Evolutionary conservation across 257 asterid genomes (phyloP).

Genomic region (Solanum ossicruentum): DNA sequence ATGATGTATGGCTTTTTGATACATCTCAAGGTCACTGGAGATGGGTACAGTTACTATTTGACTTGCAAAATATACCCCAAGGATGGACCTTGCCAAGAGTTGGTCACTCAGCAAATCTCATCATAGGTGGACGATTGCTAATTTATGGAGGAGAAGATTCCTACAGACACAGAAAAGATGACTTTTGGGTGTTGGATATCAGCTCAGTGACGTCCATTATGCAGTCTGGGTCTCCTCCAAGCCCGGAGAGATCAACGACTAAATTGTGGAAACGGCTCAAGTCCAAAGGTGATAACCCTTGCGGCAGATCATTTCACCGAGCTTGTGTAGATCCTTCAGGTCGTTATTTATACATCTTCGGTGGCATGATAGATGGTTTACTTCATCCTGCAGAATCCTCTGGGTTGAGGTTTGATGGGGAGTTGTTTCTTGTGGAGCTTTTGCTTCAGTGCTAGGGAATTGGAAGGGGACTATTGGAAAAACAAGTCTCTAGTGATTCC

Average conservation of each 20-base stretch:
- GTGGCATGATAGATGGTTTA: slow-evolving; percentile 90
- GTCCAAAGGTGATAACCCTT: slow-evolving; percentile 42
- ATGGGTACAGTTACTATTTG: slow-evolving; percentile 54
- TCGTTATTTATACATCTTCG: slow-evolving; percentile 49
- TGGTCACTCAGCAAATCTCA: slow-evolving; percentile 81
- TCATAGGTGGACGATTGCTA: slow-evolving; percentile 63
- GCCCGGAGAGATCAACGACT: slow-evolving; percentile 7
- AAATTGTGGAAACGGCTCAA: slow-evolving; percentile 59
- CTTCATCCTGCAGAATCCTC: slow-evolving; percentile 42
- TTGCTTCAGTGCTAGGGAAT: slow-evolving; percentile 14
- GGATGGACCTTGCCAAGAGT: slow-evolving; percentile 68
- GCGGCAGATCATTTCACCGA: slow-evolving; percentile 70
- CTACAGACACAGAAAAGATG: slow-evolving; percentile 51
- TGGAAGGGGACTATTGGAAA: neutral
- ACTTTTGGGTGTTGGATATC: slow-evolving; percentile 76
- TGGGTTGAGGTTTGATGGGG: slow-evolving; percentile 74
- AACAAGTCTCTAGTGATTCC: neutral
- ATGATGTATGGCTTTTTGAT: slow-evolving; percentile 66
- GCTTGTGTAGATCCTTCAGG: slow-evolving; percentile 79
- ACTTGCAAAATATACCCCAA: slow-evolving; percentile 40
- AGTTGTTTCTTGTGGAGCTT: slow-evolving; percentile 56
- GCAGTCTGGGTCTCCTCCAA: slow-evolving; percentile 13
- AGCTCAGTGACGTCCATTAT: slow-evolving; percentile 14
- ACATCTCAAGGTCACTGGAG: slow-evolving; percentile 28
- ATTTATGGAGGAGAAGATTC: slow-evolving; percentile 90